These are phyloP conservation scores for Carex littledalei DNA, from an alignment of 176 grass and related monocot genomes.

Conservation along the genomic window DNA sequence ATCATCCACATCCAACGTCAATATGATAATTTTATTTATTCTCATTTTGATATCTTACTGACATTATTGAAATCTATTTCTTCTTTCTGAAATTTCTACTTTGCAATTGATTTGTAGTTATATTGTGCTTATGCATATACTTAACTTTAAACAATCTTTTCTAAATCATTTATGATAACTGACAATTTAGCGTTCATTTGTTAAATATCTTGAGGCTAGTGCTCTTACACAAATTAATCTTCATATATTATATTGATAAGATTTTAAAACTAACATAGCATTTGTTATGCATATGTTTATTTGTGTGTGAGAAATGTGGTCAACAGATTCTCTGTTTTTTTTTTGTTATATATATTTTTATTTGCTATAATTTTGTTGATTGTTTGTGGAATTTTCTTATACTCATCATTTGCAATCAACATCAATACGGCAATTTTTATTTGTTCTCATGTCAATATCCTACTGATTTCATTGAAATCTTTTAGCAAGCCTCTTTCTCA, in stretches of 20 bases:
- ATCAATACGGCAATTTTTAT: no score
- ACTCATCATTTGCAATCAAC: no score
- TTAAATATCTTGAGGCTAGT: background rate
- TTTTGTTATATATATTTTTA: no score
- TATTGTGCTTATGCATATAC: background rate
- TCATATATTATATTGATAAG: background rate
- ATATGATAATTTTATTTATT: background rate
- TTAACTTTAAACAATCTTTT: background rate
- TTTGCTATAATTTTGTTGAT: no score
- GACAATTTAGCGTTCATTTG: background rate
- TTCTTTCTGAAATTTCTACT: background rate
- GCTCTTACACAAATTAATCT: background rate
- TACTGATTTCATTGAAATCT: no score
- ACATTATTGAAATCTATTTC: background rate
- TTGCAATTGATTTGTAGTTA: background rate
- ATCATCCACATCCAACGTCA: background rate
- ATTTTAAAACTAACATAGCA: background rate
- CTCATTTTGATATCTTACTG: background rate
- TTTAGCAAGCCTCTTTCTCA: no score
- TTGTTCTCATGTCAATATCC: no score
- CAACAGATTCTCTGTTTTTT: no score
- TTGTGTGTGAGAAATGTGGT: no score
- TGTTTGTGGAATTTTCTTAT: no score
- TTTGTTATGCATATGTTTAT: background rate
- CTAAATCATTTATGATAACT: background rate